Percentiles rank a stretch among this genome's conserved stretches.
phyloP scores from a whole-genome alignment of 2,329 filamentous ascomycete genomes.

The Neurospora sp. region DNA sequence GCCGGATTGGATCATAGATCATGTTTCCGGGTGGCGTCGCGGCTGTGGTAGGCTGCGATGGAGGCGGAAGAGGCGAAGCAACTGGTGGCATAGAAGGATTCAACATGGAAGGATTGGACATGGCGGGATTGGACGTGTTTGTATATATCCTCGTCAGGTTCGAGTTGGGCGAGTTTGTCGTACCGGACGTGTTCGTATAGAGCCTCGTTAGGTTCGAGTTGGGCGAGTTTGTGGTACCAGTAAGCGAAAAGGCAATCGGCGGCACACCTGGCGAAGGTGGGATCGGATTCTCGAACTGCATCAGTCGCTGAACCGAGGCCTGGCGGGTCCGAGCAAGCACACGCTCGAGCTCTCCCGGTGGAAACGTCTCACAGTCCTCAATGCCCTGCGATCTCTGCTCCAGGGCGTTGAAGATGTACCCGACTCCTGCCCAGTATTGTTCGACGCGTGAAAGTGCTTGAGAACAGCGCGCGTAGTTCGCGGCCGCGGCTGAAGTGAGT shows the following conservation, averaged over 20 bases:
- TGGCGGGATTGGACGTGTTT: slow-evolving; percentile 26
- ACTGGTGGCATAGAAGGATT: slow-evolving; percentile 7
- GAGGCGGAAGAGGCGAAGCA: slow-evolving; percentile 3
- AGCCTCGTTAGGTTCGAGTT: slow-evolving; percentile 75
- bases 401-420: slow-evolving; percentile 77
- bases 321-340: slow-evolving; percentile 66
- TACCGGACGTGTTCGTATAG: slow-evolving; percentile 64
- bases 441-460: slow-evolving; percentile 74
- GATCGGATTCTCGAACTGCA: slow-evolving; percentile 31
- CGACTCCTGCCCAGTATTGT: slow-evolving; percentile 75
- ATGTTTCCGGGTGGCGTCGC: slow-evolving; percentile 47
- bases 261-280: slow-evolving; percentile 38
- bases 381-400: slow-evolving; percentile 85
- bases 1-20: slow-evolving; percentile 51
- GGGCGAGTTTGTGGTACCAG: slow-evolving; percentile 76
- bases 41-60: slow-evolving; percentile 20
- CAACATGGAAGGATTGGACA: not conserved
- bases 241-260: slow-evolving; percentile 75
- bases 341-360: slow-evolving; percentile 67
- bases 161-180: slow-evolving; percentile 74
- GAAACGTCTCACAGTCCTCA: slow-evolving; percentile 63
- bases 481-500: slow-evolving; percentile 69
- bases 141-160: slow-evolving; percentile 76
- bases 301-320: slow-evolving; percentile 35
- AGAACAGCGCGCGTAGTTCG: slow-evolving; percentile 82